Base-by-base conservation (phyloP, 176 grass and related monocot species). In the Areca catechu region DNA sequence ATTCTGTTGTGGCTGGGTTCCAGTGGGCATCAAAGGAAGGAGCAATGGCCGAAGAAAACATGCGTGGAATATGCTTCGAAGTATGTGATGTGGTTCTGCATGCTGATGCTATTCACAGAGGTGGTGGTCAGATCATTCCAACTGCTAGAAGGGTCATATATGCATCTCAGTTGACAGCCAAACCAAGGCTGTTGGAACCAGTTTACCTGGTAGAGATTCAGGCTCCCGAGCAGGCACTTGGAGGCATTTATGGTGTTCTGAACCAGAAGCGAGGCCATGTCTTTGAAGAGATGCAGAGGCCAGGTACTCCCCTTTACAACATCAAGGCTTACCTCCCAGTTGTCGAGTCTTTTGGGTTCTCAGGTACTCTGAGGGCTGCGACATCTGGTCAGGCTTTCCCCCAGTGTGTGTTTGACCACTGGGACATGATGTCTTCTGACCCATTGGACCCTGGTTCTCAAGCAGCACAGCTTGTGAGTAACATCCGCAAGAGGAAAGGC, bases 11-110 rank as follows among this genome's bases (percentile, higher is more conserved):
- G 25, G 89, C 83, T 66, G 89, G 89, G 7, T 93, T 93, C 71
- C 84, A 95, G 51, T 95, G 89, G 89, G 84, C 80, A 5, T 95
- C 89, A 4, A 95, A 95, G 19, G 89, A 88, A 64, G 89, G 89
- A 55, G 89, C 77, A 7, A 23, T 95, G 23, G 74, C 83, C 19
- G 89, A 93, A 58, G 89, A 93, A 63, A 87, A 87, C 54, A 93
- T 93, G 89, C 83, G 89, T 15, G 89, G 72, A 5, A 87, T 93
- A 22, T 93, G 89, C 49, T 93, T 84, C 51, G 83, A 87, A 67
- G 80, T 95, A 14, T 88, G 84, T 54, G 84, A 95, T 78, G 89
- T 95, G 19, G 89, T 95, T 22, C 84, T 95, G 18, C 89, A 95
- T 66, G 77, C 89, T 57, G 89, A 95, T 67, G 84, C 89, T 48